These are phyloP conservation scores for Malus hybrid DNA, from an alignment of 331 rosid genomes.

Conservation along the genomic window DNA sequence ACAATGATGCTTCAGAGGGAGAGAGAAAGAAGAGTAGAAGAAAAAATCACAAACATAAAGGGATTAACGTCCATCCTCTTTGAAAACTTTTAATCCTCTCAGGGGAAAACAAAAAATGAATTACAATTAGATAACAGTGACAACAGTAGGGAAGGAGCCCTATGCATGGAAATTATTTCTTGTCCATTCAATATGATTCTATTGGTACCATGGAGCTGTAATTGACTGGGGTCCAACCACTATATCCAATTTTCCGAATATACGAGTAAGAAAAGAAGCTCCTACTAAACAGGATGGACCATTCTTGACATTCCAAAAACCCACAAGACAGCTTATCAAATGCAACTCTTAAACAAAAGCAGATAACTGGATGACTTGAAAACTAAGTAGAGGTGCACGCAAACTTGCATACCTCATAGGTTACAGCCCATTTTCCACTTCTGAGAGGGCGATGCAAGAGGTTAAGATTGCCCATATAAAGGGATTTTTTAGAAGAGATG, in stretches of 20 bases:
- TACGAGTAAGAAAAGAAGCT: constrained; percentile 2
- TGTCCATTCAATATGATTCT: neutral
- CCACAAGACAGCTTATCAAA: neutral
- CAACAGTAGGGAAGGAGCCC: neutral
- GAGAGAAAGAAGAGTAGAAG: neutral
- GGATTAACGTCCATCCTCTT: neutral
- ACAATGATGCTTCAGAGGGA: constrained; percentile 13
- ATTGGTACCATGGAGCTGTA: neutral
- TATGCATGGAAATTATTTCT: neutral
- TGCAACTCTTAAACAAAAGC: neutral
- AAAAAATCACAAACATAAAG: neutral
- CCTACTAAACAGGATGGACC: neutral
- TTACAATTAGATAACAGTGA: neutral
- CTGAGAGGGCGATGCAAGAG: constrained; percentile 96
- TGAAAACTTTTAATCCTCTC: neutral
- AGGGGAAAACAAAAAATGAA: neutral
- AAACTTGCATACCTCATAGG: constrained; percentile 58
- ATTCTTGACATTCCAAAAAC: neutral
- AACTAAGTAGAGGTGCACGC: neutral
- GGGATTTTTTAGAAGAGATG: constrained; percentile 46
- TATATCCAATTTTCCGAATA: neutral
- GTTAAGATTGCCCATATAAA: constrained; percentile 98
- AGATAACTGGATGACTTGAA: neutral
- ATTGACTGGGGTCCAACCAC: neutral
- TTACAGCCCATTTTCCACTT: constrained; percentile 95